These are phyloP conservation scores for Zygosaccharomyces siamensis DNA, from an alignment of 805 yeast species.

Conservation along the genomic window DNA sequence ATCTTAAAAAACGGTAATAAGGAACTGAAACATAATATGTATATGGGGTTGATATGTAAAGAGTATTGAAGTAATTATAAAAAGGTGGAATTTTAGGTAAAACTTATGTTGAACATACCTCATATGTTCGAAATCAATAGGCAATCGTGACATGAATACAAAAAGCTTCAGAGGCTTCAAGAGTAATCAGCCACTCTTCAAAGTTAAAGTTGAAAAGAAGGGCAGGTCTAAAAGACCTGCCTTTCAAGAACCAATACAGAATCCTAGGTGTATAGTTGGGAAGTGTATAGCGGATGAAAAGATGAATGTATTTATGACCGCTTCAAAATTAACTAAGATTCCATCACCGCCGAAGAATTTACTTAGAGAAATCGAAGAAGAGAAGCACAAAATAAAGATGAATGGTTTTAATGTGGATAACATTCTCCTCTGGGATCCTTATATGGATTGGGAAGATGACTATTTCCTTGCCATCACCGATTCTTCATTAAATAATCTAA, in stretches of 20 bases:
- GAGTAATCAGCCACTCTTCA: conserved; percentile 13
- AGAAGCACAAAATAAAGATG: conserved; percentile 2
- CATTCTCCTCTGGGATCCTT: conserved; percentile 6
- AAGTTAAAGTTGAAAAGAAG: conserved; percentile 11
- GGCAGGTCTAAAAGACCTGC: background rate
- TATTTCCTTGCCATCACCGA: conserved; percentile 6
- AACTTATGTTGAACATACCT: background rate
- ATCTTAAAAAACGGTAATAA: background rate
- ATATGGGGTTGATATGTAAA: background rate
- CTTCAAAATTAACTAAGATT: conserved; percentile 7
- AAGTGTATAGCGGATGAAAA: background rate
- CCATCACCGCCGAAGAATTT: conserved; percentile 14
- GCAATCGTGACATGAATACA: background rate
- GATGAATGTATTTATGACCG: conserved; percentile 1
- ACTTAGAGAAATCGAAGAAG: conserved; percentile 12
- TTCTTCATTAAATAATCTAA: conserved; percentile 8
- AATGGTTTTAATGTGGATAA: background rate
- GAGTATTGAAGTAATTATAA: background rate
- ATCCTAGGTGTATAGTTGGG: background rate
- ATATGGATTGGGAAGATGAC: conserved; percentile 9
- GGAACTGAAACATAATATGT: background rate
- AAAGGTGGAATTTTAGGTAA: background rate
- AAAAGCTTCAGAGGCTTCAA: conserved; percentile 7
- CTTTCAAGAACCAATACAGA: background rate
- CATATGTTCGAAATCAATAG: background rate